Percentiles rank a stretch among this genome's conserved stretches.
These are phyloP conservation scores for Alternaria sp. DNA, from an alignment of 2,329 filamentous ascomycete genomes.

Conservation along the genomic window DNA sequence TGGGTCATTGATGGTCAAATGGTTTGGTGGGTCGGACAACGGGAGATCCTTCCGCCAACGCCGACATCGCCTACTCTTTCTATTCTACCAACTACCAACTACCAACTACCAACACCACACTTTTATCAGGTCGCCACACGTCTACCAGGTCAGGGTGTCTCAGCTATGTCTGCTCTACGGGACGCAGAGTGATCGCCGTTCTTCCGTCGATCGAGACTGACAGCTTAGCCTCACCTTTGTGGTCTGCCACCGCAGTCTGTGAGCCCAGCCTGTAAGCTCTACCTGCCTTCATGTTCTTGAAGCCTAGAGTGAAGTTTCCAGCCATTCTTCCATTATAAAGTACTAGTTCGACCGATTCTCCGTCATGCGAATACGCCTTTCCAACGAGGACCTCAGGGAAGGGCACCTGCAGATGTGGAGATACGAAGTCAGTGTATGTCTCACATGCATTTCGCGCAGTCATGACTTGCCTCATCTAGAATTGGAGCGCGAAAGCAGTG, in stretches of 20 bases:
- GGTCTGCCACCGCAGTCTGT: constrained; percentile 11
- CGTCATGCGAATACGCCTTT: not conserved
- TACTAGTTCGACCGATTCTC: not conserved
- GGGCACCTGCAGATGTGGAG: not conserved
- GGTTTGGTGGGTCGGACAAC: not conserved
- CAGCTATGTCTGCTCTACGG: not conserved
- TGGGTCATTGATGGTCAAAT: no score
- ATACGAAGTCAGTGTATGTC: no score
- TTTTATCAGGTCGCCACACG: no score
- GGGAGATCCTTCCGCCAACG: not conserved
- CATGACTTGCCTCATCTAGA: not conserved
- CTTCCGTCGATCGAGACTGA: not conserved
- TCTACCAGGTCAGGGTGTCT: not conserved
- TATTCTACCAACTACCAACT: no score
- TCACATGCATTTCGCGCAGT: no score
- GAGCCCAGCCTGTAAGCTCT: constrained; percentile 13
- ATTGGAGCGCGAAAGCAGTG: not conserved
- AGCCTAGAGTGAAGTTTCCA: constrained; percentile 11
- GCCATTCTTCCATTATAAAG: not conserved
- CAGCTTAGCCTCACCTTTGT: constrained; percentile 7
- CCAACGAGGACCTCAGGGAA: not conserved
- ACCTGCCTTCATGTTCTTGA: constrained; percentile 22
- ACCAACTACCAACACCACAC: not conserved
- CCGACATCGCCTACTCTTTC: not conserved
- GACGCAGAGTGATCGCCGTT: not conserved